A percentile compares a stretch with the other conserved stretches of the same genome.
These are phyloP conservation scores for Chytriomyces hyalinus DNA, from an alignment of 192 early-diverging fungal genomes.

Conservation along the genomic window DNA sequence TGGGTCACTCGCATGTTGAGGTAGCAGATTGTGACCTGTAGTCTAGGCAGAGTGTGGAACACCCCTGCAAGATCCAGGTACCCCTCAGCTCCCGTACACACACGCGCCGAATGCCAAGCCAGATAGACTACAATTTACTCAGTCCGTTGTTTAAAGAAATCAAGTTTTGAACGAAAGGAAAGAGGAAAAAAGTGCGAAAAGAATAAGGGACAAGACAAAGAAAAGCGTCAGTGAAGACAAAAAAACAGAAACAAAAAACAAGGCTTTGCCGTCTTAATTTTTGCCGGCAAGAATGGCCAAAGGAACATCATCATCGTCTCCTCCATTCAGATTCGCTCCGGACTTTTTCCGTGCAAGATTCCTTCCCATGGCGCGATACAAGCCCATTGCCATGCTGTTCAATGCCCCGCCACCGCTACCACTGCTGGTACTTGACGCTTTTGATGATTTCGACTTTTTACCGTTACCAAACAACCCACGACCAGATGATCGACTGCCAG, in stretches of 20 bases:
- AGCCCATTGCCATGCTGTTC: slow-evolving; percentile 5
- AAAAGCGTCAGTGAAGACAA: slow-evolving; percentile 1
- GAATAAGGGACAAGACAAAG: slow-evolving; percentile 2
- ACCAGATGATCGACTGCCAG: neutral
- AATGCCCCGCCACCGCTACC: neutral
- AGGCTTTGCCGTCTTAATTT: neutral
- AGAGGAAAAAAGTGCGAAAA: neutral
- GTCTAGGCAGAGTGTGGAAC: too few relatives aligned
- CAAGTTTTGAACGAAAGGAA: too few relatives aligned
- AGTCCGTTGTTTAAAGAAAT: too few relatives aligned
- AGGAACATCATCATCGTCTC: slow-evolving; percentile 31
- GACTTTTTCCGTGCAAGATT: slow-evolving; percentile 1
- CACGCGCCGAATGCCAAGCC: too few relatives aligned
- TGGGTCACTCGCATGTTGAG: too few relatives aligned
- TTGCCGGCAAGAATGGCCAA: slow-evolving; percentile 18
- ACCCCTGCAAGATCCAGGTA: too few relatives aligned
- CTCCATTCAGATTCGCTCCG: neutral
- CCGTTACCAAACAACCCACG: neutral
- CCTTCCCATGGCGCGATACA: slow-evolving; percentile 1
- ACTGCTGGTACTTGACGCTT: neutral
- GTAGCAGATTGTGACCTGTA: too few relatives aligned
- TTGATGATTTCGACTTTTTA: neutral
- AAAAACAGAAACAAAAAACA: slow-evolving; percentile 16
- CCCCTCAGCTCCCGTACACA: too few relatives aligned
- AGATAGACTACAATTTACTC: too few relatives aligned